These are phyloP conservation scores for Moricandia moricandioides DNA, from an alignment of 345 rosid species.

Conservation along the genomic window DNA sequence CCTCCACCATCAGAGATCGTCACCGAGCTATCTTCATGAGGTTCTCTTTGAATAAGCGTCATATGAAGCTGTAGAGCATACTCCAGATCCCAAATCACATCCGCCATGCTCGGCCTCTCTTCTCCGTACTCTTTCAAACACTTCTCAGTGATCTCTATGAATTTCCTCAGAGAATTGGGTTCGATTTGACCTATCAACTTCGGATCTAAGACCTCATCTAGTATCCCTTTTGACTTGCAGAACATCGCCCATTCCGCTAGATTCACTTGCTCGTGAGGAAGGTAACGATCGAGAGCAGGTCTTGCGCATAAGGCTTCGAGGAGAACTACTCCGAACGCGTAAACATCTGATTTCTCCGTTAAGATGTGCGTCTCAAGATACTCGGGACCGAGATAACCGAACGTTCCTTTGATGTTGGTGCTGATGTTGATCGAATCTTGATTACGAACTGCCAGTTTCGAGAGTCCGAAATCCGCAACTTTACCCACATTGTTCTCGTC, in stretches of 20 bases:
- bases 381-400: conserved; percentile 38
- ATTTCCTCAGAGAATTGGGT: conserved; percentile 36
- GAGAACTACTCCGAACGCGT: conserved; percentile 30
- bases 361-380: conserved; percentile 1
- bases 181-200: conserved; percentile 23
- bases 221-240: conserved; percentile 13
- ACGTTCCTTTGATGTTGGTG: conserved; percentile 30
- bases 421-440: conserved; percentile 34
- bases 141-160: conserved; percentile 47
- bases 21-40: conserved; percentile 28
- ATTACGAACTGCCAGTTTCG: conserved; percentile 12
- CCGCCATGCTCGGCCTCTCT: conserved; percentile 59
- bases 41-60: conserved; percentile 16
- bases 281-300: conserved; percentile 13
- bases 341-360: conserved; percentile 35
- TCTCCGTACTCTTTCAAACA: conserved; percentile 54
- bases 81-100: conserved; percentile 49
- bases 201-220: conserved; percentile 25
- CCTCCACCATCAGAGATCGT: conserved; percentile 10
- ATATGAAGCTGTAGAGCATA: conserved; percentile 27
- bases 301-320: conserved; percentile 35
- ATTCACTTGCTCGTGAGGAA: conserved; percentile 16
- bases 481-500: conserved; percentile 32
- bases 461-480: conserved; percentile 35
- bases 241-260: conserved; percentile 26